Evolutionary conservation across 805 yeast species (phyloP), one percentile per base, ranked within the genome.

Genomic region (Candida endomychidarum): DNA sequence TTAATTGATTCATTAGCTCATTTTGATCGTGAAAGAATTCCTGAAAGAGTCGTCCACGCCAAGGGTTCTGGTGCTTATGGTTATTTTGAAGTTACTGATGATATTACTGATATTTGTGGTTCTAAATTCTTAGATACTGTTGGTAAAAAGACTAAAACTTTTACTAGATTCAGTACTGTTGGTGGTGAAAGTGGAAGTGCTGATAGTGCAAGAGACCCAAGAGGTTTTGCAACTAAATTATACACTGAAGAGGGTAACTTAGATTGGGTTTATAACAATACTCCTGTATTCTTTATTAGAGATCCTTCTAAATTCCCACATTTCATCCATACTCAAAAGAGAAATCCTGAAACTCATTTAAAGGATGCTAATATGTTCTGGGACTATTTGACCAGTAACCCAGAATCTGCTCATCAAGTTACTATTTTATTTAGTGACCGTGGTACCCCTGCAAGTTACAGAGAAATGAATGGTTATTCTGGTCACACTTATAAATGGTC

Each of bases 1-100:
- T 67, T 87, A 63, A 74, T 87, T 53, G 96, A 87, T 54, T 75
- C 87, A 2, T 64, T 87, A 42, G 89, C 95, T 14, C 96, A 86
- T 62, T 87, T 87, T 55, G 95, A 86, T 66, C 75, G 95, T 52
- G 96, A 87, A 66, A 72, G 96, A 63, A 83, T 87, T 49, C 96
- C 96, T 7, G 96, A 88, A 67, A 75, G 96, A 65, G 95, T 87
- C 41, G 96, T 88, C 25, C 96, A 87, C 57, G 96, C 96, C 40
- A 87, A 87, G 61, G 96, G 96, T 50, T 84, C 90, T 10, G 96
- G 96, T 57, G 96, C 96, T 9, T 86, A 72, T 59, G 96, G 96
- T 49, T 76, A 74, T 50, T 88, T 88, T 60, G 95, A 85, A 62
- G 90, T 83, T 37, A 87, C 96, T 10, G 91, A 87, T 51, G 95